Conservation (phyloP, 495 filamentous ascomycete species). For the Trichoderma orchidacearum region DNA sequence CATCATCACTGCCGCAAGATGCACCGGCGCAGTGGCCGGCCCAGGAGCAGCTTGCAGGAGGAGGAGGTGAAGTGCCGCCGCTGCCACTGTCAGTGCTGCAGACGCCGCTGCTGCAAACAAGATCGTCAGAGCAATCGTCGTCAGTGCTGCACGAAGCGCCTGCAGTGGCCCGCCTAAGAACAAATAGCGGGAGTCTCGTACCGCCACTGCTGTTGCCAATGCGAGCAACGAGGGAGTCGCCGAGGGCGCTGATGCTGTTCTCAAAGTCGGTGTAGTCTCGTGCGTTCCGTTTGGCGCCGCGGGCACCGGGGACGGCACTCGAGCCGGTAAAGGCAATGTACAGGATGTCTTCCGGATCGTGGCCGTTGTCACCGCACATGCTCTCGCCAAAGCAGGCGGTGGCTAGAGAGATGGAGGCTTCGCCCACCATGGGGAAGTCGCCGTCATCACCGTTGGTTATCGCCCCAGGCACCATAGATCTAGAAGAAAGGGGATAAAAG, state of each 20-base stretch:
- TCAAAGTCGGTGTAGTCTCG: constrained; percentile 29
- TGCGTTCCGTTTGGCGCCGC: constrained; percentile 35
- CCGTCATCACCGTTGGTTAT: constrained; percentile 44
- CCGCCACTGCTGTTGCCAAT: constrained; percentile 3
- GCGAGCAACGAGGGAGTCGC: constrained; percentile 23
- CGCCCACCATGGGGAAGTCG: constrained; percentile 32
- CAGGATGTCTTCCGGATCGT: constrained; percentile 35
- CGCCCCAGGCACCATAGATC: constrained; percentile 56
- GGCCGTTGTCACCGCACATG: constrained; percentile 28
- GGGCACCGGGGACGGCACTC: constrained; percentile 32
- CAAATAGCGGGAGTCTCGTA: not conserved
- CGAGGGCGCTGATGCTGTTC: constrained; percentile 31
- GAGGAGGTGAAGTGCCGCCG: too few species aligned
- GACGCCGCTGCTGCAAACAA: not conserved
- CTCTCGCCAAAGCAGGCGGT: constrained; percentile 38
- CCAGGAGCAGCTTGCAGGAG: not conserved
- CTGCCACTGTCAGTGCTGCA: not conserved
- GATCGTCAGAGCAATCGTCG: constrained; percentile 3
- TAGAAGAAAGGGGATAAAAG: constrained; percentile 8
- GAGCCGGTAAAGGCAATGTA: constrained; percentile 41
- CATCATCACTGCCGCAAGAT: constrained; percentile 4
- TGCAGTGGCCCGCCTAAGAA: not conserved
- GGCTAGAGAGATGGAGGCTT: constrained; percentile 43
- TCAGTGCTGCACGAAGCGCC: not conserved
- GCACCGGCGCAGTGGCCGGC: not conserved